A percentile compares a stretch with the other conserved stretches of the same genome.
phyloP scores from a whole-genome alignment of 805 yeast genomes.

The Wickerhamiella brachini region DNA sequence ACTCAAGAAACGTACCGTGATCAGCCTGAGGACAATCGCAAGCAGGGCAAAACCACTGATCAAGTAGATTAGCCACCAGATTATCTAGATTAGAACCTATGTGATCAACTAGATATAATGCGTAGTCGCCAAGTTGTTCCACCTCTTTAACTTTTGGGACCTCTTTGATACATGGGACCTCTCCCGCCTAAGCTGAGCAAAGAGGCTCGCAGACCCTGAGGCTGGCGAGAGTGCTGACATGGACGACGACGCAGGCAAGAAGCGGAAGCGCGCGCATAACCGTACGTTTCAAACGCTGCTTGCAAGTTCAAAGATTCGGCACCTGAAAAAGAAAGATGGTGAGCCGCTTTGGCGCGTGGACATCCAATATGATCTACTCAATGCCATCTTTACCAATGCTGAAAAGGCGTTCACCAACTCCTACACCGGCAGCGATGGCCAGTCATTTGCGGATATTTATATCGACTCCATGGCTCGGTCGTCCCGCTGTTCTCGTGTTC shows the following conservation, averaged over 20 bases:
- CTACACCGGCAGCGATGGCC: conserved; percentile 28
- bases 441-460: conserved; percentile 76
- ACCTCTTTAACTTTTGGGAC: too few relatives aligned
- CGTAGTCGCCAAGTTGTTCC: too few relatives aligned
- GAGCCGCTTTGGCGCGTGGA: conserved; percentile 83
- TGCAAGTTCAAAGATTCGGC: conserved; percentile 25
- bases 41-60: too few relatives aligned
- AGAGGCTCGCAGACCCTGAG: too few relatives aligned
- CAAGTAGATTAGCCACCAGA: too few relatives aligned
- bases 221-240: background rate
- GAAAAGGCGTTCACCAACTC: conserved; percentile 45
- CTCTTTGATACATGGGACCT: too few relatives aligned
- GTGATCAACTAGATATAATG: too few relatives aligned
- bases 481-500: conserved; percentile 65
- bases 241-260: background rate
- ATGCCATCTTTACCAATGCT: conserved; percentile 47
- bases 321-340: conserved; percentile 76
- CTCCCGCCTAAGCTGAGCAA: too few relatives aligned
- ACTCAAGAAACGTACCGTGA: background rate
- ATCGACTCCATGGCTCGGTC: conserved; percentile 71
- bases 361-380: conserved; percentile 69
- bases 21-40: too few relatives aligned
- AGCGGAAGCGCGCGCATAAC: conserved; percentile 13
- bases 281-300: conserved; percentile 17
- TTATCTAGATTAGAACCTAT: too few relatives aligned